Evolutionary conservation across 2,329 filamentous ascomycete species (phyloP), one percentile per base, ranked within the genome.

Genomic region (Juglanconis oblonga): DNA sequence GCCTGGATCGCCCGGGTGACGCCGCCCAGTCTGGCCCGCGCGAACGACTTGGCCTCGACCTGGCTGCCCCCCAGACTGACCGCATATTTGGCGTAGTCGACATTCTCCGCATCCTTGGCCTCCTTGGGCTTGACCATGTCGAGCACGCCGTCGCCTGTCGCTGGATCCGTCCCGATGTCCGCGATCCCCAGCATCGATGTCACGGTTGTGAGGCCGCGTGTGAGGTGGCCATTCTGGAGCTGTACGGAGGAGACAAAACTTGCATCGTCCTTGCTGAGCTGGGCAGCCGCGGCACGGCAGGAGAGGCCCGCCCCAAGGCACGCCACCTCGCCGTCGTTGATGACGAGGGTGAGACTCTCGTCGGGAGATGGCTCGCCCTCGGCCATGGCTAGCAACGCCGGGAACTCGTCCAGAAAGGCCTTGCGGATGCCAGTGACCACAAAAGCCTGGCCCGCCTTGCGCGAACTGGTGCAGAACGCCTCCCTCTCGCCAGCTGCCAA

Each of bases 141-240:
- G 9, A 73, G 71, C 4, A 62, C 59, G 13, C 83, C 82, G 64
- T 85, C 81, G 3, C 76, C 72, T 0, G 82, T 83, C 29, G 68
- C 70, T 1, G 65, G 62, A 54, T 81, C 78, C 1, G 68, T 71
- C 24, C 70, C 66, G 45, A 85, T 84, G 65, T 85, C 83, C 10
- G 71, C 68, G 4, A 85, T 70, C 1, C 83, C 83, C 2, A 85
- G 73, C 7, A 69, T 66, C 5, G 73, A 72, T 4, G 79, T 77
- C 38, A 84, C 72, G 2, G 79, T 76, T n/a, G 77, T 82, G 36
- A 85, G 67, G 0, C 80, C 76, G 3, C 81, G 78, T 7, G 78
- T 73, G 40, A 83, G 65, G 62, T 82, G 70, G 3, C 81, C 82
- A 47, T 84, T 71, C 13, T 71, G 50, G 3, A 84, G 72, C 3